Evolutionary conservation across 176 grass and related monocot genomes (phyloP).

Genomic region (Pontederia crassipes): DNA sequence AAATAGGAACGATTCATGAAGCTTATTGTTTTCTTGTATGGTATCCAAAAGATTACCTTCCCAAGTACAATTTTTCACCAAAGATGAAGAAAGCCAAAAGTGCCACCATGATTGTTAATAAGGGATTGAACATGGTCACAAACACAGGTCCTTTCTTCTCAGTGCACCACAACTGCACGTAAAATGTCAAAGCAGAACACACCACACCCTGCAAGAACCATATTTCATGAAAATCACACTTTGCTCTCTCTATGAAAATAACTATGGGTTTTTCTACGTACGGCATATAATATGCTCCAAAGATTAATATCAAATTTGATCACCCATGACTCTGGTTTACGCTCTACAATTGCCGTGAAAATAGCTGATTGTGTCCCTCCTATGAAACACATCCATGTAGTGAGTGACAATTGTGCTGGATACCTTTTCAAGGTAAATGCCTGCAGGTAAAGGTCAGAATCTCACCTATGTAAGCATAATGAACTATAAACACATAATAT

Average conservation of each 20-base stretch:
- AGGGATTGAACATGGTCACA: constrained; percentile 92
- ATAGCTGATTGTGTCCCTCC: constrained; percentile 55
- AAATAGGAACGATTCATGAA: background rate
- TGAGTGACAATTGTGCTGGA: constrained; percentile 76
- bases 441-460: constrained; percentile 18
- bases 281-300: constrained; percentile 65
- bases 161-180: constrained; percentile 81
- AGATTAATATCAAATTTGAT: constrained; percentile 72
- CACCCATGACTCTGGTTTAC: constrained; percentile 38
- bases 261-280: constrained; percentile 1
- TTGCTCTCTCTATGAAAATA: background rate
- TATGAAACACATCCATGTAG: constrained; percentile 68
- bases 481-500: too few relatives aligned
- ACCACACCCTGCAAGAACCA: constrained; percentile 38
- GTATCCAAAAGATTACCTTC: constrained; percentile 31
- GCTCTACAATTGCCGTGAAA: constrained; percentile 44
- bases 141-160: constrained; percentile 87
- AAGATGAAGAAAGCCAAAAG: constrained; percentile 64
- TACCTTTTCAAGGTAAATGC: constrained; percentile 66
- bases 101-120: constrained; percentile 68
- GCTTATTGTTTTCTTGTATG: background rate
- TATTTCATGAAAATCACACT: background rate
- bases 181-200: constrained; percentile 69
- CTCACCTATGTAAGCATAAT: too few relatives aligned
- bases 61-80: constrained; percentile 58